phyloP scores from a whole-genome alignment of 176 grass and related monocot species.

The Aegilops speltoides region DNA sequence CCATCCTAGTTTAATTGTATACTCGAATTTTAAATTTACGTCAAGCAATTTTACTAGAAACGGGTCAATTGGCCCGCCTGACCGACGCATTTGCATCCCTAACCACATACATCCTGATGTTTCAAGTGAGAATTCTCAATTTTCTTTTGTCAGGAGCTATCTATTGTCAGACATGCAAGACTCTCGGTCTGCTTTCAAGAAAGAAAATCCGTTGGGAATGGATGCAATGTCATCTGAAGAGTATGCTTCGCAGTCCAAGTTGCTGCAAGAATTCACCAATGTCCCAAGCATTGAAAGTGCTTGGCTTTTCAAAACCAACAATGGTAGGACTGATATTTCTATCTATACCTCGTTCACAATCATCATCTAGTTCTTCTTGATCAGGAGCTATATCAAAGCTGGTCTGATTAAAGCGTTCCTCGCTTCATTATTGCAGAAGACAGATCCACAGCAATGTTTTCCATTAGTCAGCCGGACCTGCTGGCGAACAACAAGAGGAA shows the following conservation, averaged over 20 bases:
- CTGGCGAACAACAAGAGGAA: conserved; percentile 52
- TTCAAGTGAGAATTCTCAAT: neutral
- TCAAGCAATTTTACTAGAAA: neutral
- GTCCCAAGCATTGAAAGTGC: conserved; percentile 52
- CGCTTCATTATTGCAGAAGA: conserved; percentile 37
- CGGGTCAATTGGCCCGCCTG: accelerated
- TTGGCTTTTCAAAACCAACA: conserved; percentile 57
- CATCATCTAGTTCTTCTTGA: neutral
- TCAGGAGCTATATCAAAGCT: neutral
- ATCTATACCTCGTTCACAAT: neutral
- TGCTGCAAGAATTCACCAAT: conserved; percentile 59
- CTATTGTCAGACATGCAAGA: conserved; percentile 17
- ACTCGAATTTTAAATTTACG: neutral
- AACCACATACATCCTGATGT: neutral
- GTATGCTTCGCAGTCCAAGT: conserved; percentile 44
- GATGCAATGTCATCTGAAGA: conserved; percentile 42
- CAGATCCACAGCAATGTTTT: conserved; percentile 59
- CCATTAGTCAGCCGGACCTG: conserved; percentile 42
- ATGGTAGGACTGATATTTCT: conserved; percentile 18
- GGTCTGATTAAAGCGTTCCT: neutral
- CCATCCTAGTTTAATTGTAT: neutral
- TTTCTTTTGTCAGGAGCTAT: neutral
- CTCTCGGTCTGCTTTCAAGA: neutral
- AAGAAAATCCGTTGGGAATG: conserved; percentile 33
- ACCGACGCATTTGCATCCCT: neutral